Base-by-base conservation (phyloP, 2,329 filamentous ascomycete genomes). In the Colletotrichum plurivorum region DNA sequence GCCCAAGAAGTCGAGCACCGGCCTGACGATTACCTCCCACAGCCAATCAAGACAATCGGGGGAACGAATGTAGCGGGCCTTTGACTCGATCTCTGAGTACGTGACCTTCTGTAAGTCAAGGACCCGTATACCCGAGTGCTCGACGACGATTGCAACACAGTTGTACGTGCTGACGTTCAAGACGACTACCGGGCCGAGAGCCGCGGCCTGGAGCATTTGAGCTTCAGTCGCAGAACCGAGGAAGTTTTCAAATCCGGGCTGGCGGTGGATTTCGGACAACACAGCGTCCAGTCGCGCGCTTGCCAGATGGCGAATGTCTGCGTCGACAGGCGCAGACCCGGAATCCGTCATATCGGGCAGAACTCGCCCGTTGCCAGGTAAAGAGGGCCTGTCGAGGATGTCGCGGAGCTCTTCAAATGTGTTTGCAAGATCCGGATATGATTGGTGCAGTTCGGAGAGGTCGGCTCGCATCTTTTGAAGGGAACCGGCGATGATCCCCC, bases 121-220 rank as follows among this genome's bases (percentile, higher is more conserved):
- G 5, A 48, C 15, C 39, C 65, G 61, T 9, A 76, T 71, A 8
- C 52, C 20, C 46, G 68, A 3, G 16, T 53, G 20, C 39, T 74
- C 45, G 36, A 80, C 63, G 15, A 80, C 62, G 3, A 80, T 53
- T 2, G 77, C 78, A 69, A 79, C 77, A 59, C 77, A 77, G 9
- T 75, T 70, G 46, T 74, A 67, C 1, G 16, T 0, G 68, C 76
- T 78, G 4, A 76, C 63, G 61, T 79, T 80, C 15, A 80, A 52
- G 7, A 79, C 58, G 6, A 77, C 72, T 41, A 81, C 75, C 1
- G 77, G 75, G 2, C 74, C 76, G 15, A 51, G 10, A 3, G 12
- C 31, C 39, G 77, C 76, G 39, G 75, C 73, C 4, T 22, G 59
- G 13, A 72, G 48, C 25, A 78, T 70, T 16, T 74, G 57, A 2